Percentiles rank a stretch among this genome's conserved stretches.
These are phyloP conservation scores for Oryza officinalis DNA, from an alignment of 176 grass and related monocot species.

Conservation along the genomic window DNA sequence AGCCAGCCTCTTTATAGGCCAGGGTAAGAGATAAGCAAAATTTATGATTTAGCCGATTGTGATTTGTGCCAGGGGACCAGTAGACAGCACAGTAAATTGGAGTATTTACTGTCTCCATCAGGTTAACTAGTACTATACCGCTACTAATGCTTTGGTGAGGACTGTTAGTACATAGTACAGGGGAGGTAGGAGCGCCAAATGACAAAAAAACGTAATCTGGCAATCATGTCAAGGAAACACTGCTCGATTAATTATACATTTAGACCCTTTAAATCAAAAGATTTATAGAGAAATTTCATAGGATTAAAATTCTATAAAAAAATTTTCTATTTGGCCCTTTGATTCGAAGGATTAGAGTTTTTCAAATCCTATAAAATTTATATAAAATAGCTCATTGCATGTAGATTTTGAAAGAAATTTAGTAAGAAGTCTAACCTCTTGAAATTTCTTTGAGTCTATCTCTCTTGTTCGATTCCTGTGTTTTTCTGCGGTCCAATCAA, in stretches of 20 bases:
- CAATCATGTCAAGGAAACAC: slow-evolving; percentile 6
- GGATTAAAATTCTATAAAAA: no score
- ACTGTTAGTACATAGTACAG: not conserved
- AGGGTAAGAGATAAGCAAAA: not conserved
- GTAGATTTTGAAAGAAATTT: no score
- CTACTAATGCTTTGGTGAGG: not conserved
- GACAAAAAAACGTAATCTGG: not conserved
- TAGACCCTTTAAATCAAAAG: no score
- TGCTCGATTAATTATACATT: not conserved
- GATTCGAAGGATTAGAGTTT: no score
- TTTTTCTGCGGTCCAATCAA: no score
- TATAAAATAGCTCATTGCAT: no score
- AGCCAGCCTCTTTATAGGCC: not conserved
- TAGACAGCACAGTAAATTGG: not conserved
- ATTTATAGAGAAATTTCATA: no score
- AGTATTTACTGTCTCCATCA: not conserved
- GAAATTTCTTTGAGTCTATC: no score
- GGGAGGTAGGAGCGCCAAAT: not conserved
- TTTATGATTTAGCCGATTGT: slow-evolving; percentile 13
- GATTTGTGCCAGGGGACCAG: slow-evolving; percentile 5
- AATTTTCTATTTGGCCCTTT: no score
- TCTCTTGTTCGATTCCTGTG: no score
- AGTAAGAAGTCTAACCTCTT: no score
- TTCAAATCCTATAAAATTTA: no score
- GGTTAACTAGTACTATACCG: not conserved